Base-by-base conservation (phyloP, 2,329 filamentous ascomycete genomes). In the Aspergillus amoenus region DNA sequence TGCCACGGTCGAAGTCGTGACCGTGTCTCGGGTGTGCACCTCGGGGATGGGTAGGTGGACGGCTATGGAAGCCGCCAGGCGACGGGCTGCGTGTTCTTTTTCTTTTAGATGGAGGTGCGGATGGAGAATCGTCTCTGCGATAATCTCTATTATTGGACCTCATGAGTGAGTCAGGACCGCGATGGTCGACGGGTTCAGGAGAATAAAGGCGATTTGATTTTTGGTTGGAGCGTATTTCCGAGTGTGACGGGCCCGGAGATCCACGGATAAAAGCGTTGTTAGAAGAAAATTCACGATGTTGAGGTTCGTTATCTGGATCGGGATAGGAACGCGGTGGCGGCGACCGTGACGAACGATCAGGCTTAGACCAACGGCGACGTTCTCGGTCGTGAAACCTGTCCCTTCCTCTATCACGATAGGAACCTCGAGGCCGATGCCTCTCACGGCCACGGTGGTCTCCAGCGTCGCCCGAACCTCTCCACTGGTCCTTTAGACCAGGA, bases 401-500 rank as follows among this genome's bases (percentile, higher is more conserved):
- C 49, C 73, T 72, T 44, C 70, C 72, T 54, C 72, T 67, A 53
- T 72, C 70, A 53, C 68, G 69, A 60, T 70, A 63, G 53, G 71
- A 69, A 71, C 70, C 76, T 75, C 63, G 79, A 78, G 76, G 68
- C 76, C 71, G 68, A 60, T 68, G 69, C 59, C 63, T 65, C 55
- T 73, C 68, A 61, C 65, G 68, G 50, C 72, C 70, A 67, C 64
- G 70, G 57, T 66, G 66, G 61, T 76, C 71, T 68, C 70, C 69
- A 59, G 66, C 66, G 61, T 78, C 73, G 65, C 70, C 71, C 69
- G 77, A 70, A 68, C 69, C 73, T 73, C 74, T 79, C 78, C 78
- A 78, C 73, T 79, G 72, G 70, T 80, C 74, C 77, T 73, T 81
- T 76, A 79, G 73, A 69, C 75, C 73, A 70, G 77, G 76, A 74